Base-by-base conservation (phyloP, 352 stramenopile species). In the Globisporangium camurandrum region DNA sequence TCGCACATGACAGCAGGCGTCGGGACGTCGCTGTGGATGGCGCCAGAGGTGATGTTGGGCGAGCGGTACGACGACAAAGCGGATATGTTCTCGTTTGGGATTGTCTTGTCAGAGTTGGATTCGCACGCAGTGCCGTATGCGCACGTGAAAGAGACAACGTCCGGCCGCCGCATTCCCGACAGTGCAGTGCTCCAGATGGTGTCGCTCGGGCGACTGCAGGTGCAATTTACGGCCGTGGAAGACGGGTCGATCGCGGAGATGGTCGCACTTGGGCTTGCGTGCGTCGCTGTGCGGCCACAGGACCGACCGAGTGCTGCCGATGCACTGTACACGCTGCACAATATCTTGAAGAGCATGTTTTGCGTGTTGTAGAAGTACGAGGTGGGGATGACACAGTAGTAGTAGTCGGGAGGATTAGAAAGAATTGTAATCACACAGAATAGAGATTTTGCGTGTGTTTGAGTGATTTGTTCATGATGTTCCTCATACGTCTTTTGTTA, bases 11-110 rank as follows among this genome's bases (percentile, higher is more conserved):
- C 64, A 0, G 59, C 62, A 0, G 57, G 59, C 1, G 57, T 74
- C 2, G 67, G 67, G 8, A 70, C 62, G 27, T 68, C 54, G 37
- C 42, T 74, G 17, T 75, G 68, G 66, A 74, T 75, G 68, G 66
- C 66, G 2, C 65, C 66, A 1, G 68, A 75, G 37, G 58, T 79
- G 2, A 71, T 75, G 62, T 59, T 74, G 50, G 66, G 69, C 4
- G 66, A 74, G 36, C 55, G 49, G 10, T 79, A 79, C 22, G 65
- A 61, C 44, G 52, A 59, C 8, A 72, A 59, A 22, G 62, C 64
- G 9, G 69, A 80, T 36, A 66, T 80, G 28, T 80, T 71, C 50
- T 80, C 69, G 33, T 77, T 80, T 39, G 69, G 66, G 17, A 55
- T 80, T 17, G 55, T 80, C 9, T 40, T 76, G 2, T 67, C 57